Base-by-base conservation (phyloP, 805 yeast species). In the Tetrapisispora fleetii region DNA sequence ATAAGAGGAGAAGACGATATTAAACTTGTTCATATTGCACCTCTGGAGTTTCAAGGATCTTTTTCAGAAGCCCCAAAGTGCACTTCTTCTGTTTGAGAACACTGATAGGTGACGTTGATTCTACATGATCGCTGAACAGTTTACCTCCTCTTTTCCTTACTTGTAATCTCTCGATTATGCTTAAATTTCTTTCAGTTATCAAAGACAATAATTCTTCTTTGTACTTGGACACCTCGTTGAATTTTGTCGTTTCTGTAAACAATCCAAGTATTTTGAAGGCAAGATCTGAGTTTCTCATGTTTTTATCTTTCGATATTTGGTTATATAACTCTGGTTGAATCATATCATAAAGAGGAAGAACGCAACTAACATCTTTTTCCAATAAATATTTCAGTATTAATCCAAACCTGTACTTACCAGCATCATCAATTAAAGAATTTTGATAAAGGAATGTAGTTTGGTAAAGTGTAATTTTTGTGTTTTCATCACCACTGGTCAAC, bases 371-470 rank as follows among this genome's bases (percentile, higher is more conserved):
- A 39, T 59, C 62, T 36, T 53, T 57, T 32, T 55, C 51, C 7
- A 64, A 59, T 33, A 67, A 50, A 32, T 59, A 54, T 41, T 55
- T 55, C 49, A 65, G 37, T 7, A 67, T 45, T 21, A 58, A 51
- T n/a, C 64, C 48, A 47, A 61, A 65, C 4, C 67, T 61, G 1
- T 58, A 49, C 40, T 57, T 64, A 3, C 67, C 45, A n/a, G 60
- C 57, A 17, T 68, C 70, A 46, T 65, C 68, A 9, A 67, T 56
- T 6, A 56, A 49, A 2, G 63, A 62, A 9, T 58, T 50, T 14
- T 54, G 55, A 49, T 67, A 62, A 48, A 58, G 56, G 1, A 53
- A 42, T 0, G 65, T 54, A 16, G 59, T 61, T 49, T 67, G 68
- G 21, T 60, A 55, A 11, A 69, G 47, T 0, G 64, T 50, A 37